Evolutionary conservation across 2,329 filamentous ascomycete genomes (phyloP).

Genomic region (Scolecobasidium constrictum): DNA sequence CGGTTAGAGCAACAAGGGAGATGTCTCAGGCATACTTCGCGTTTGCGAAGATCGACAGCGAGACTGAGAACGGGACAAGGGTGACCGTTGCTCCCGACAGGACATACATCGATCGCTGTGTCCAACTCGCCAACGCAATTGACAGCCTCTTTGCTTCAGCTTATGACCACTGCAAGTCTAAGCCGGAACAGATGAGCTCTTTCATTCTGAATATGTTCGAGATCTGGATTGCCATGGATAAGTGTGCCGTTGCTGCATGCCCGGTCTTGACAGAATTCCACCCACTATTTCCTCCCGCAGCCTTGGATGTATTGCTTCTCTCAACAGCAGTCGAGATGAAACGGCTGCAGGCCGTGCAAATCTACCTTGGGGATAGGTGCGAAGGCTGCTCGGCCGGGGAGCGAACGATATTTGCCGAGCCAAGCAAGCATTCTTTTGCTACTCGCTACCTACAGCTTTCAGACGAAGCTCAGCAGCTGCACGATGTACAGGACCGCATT

Average conservation of each 20-base stretch:
- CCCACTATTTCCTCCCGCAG: constrained; percentile 37
- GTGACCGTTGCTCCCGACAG: not conserved
- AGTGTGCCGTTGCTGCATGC: constrained; percentile 28
- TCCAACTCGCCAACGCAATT: not conserved
- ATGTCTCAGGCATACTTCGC: not conserved
- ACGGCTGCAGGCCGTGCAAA: constrained; percentile 39
- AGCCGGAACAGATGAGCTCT: constrained; percentile 16
- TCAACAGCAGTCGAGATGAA: constrained; percentile 35
- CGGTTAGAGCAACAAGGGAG: not conserved
- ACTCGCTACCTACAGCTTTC: constrained; percentile 30
- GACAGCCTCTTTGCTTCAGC: not conserved
- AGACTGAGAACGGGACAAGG: not conserved
- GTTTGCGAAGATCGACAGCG: not conserved
- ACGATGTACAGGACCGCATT: constrained; percentile 24
- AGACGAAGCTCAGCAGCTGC: constrained; percentile 15
- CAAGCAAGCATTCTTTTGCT: constrained; percentile 33
- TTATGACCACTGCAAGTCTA: not conserved
- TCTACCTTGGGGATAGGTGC: constrained; percentile 34
- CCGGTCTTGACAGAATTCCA: constrained; percentile 41
- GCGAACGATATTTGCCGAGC: constrained; percentile 39
- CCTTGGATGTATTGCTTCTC: constrained; percentile 47
- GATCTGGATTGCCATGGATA: constrained; percentile 48
- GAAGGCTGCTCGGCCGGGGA: constrained; percentile 11
- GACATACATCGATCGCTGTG: not conserved
- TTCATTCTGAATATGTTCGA: constrained; percentile 46